These are phyloP conservation scores for Phaeosphaeriaceae sp. DNA, from an alignment of 2,329 filamentous ascomycete genomes.

Conservation along the genomic window DNA sequence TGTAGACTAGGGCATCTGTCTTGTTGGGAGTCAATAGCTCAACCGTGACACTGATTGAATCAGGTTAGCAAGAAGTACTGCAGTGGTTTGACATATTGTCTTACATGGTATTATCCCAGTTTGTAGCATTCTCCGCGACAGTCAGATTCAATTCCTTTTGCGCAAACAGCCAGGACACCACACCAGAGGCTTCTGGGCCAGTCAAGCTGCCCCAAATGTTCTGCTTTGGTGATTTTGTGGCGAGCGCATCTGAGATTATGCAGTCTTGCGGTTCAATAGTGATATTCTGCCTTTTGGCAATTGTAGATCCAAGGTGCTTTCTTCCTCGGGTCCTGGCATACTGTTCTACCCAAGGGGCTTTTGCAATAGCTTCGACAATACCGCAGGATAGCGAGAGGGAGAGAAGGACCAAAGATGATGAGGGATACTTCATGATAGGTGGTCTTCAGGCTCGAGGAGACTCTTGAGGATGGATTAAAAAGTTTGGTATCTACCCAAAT, in stretches of 20 bases:
- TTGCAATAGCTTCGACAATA: neutral
- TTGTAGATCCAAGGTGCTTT: neutral
- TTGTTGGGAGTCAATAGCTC: constrained; percentile 5
- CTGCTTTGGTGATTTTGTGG: neutral
- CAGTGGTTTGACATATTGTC: neutral
- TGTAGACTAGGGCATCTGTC: constrained; percentile 3
- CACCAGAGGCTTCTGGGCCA: neutral
- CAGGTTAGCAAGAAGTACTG: neutral
- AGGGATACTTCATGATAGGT: neutral
- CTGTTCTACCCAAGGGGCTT: constrained; percentile 1
- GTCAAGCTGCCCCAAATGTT: constrained; percentile 1
- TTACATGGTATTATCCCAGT: neutral
- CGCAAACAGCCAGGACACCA: neutral
- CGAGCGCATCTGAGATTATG: neutral
- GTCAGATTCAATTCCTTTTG: neutral
- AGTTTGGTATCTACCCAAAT: neutral
- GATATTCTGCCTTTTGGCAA: neutral
- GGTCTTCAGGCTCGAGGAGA: neutral
- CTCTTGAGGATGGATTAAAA: neutral
- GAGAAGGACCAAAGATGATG: neutral
- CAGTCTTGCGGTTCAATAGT: neutral
- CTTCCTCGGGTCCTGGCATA: constrained; percentile 1
- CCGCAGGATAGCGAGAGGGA: neutral
- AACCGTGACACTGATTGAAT: neutral
- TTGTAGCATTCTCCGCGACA: neutral